Conservation (phyloP, 495 filamentous ascomycete species). For the Monascus purpureus region DNA sequence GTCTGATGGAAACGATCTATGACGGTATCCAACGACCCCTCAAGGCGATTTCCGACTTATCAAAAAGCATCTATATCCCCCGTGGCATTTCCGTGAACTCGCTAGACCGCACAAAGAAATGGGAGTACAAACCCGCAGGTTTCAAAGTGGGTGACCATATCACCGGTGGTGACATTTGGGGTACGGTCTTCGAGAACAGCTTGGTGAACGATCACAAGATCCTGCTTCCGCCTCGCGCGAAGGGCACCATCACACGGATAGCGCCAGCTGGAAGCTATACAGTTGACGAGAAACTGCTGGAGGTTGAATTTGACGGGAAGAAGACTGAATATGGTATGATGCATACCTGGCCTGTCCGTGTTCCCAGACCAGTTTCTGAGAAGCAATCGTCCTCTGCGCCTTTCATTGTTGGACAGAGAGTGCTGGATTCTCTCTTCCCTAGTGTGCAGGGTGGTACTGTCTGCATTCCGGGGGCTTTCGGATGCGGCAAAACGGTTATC, state of each 20-base stretch:
- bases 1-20: conserved; percentile 98
- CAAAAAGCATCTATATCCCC: conserved; percentile 89
- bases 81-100: conserved; percentile 84
- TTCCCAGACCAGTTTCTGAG: conserved; percentile 78
- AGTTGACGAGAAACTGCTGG: conserved; percentile 85
- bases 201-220: conserved; percentile 92
- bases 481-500: conserved; percentile 99
- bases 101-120: conserved; percentile 76
- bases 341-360: conserved; percentile 99
- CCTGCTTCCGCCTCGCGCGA: conserved; percentile 77
- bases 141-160: conserved; percentile 94
- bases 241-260: conserved; percentile 84
- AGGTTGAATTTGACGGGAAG: conserved; percentile 93
- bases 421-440: conserved; percentile 95
- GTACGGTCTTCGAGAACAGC: conserved; percentile 89
- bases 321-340: conserved; percentile 91
- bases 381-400: conserved; percentile 77
- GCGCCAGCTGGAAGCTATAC: conserved; percentile 83
- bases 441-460: conserved; percentile 95
- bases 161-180: conserved; percentile 90
- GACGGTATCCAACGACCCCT: conserved; percentile 97
- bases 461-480: conserved; percentile 96
- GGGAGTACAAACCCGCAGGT: conserved; percentile 79
- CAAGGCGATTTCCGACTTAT: conserved; percentile 60
- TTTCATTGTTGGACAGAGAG: conserved; percentile 91